Base-by-base conservation (phyloP, 129 eudicot species). In the Kitagawia praeruptora region DNA sequence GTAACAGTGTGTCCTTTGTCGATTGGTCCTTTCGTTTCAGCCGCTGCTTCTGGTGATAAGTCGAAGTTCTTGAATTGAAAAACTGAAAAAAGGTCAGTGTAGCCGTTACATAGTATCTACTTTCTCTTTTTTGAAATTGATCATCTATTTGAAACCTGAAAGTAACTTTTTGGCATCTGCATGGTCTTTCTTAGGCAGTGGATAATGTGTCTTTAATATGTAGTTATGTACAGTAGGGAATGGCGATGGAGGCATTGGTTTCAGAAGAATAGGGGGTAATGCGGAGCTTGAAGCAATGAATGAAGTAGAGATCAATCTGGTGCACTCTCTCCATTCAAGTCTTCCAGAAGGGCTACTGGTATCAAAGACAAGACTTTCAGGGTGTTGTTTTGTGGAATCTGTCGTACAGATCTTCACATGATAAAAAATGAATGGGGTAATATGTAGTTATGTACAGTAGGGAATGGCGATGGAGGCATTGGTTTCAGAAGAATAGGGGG, bases 361-460 rank as follows among this genome's bases (percentile, higher is more conserved):
- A 75, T 61, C 0, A 47, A 75, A 21, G 86, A 83, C 6, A 77
- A 49, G 9, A 66, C 69, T 56, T 74, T 83, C 76, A 79, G 64
- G 53, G 80, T n/a, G n/a, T 37, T 79, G 23, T 83, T 63, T 44
- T 83, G 83, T 31, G 86, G 86, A 16, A 66, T 83, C 49, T 79
- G 82, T 51, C 83, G 79, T 75, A 78, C 83, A 13, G 86, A 83
- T 53, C 80, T 83, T 47, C 73, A 66, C 63, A 39, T 39, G n/a
- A 54, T 83, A 27, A 83, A 79, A 76, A 83, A 83, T 67, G 80
- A 83, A 5, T 83, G 83, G 86, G 86, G 80, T 4, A n/a, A n/a
- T n/a, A n/a, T n/a, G n/a, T n/a, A n/a, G n/a, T n/a, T n/a, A n/a
- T n/a, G n/a, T n/a, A n/a, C n/a, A n/a, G n/a, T n/a, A n/a, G n/a